Evolutionary conservation across 148 eudicot genomes (phyloP).

Genomic region (Mesembryanthemum crystallinum): DNA sequence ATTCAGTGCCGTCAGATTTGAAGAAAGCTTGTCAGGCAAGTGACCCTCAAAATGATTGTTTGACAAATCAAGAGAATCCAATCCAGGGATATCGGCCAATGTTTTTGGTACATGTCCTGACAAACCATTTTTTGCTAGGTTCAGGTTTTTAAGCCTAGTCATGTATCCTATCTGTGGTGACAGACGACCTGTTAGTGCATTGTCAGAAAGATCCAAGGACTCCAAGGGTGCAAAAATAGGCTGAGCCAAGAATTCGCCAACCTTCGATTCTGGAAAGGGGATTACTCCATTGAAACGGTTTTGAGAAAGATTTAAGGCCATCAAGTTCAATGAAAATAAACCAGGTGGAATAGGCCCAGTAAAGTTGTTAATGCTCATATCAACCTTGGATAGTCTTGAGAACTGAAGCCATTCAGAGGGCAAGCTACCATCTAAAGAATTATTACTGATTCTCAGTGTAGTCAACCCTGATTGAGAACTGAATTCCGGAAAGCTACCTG

Average conservation of each 20-base stretch:
- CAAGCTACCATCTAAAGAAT: slow-evolving; percentile 62
- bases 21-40: slow-evolving; percentile 66
- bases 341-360: slow-evolving; percentile 70
- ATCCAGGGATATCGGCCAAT: slow-evolving; percentile 50
- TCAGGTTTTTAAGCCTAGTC: slow-evolving; percentile 58
- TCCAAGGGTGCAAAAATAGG: slow-evolving; percentile 65
- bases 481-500: slow-evolving; percentile 65
- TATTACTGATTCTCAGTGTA: slow-evolving; percentile 54
- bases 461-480: slow-evolving; percentile 56
- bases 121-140: slow-evolving; percentile 66
- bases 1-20: slow-evolving; percentile 54
- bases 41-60: slow-evolving; percentile 60
- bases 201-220: slow-evolving; percentile 79
- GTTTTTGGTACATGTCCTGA: slow-evolving; percentile 69
- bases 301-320: slow-evolving; percentile 63
- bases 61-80: slow-evolving; percentile 78
- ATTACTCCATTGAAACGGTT: slow-evolving; percentile 65
- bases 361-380: slow-evolving; percentile 72
- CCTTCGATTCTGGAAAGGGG: slow-evolving; percentile 56
- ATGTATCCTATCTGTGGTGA: slow-evolving; percentile 53
- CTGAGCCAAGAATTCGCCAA: slow-evolving; percentile 49
- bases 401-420: slow-evolving; percentile 48
- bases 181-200: slow-evolving; percentile 55
- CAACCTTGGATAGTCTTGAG: slow-evolving; percentile 48
- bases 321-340: slow-evolving; percentile 59